These are phyloP conservation scores for Paecilomyces dactylethromorphus DNA, from an alignment of 2,329 filamentous ascomycete genomes.

Conservation along the genomic window DNA sequence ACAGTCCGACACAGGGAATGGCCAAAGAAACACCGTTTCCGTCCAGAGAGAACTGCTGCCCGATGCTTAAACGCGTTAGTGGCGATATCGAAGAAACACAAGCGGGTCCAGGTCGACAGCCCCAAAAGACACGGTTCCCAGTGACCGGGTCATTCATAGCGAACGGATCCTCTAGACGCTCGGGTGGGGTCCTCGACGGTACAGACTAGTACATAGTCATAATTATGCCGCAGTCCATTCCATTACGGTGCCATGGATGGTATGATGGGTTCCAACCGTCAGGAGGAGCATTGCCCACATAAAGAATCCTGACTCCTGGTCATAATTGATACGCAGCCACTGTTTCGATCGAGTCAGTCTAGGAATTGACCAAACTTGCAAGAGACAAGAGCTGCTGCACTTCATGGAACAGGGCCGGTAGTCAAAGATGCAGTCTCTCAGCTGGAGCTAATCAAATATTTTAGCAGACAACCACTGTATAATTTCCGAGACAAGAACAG, in stretches of 20 bases:
- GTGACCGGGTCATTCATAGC: not conserved
- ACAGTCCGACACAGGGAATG: not conserved
- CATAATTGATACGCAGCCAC: too few species aligned
- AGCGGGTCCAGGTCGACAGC: not conserved
- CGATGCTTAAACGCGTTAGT: not conserved
- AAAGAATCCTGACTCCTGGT: too few species aligned
- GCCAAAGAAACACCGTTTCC: not conserved
- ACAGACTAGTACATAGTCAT: not conserved
- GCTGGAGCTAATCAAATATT: too few species aligned
- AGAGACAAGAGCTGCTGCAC: not conserved
- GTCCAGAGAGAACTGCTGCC: not conserved
- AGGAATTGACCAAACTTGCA: not conserved
- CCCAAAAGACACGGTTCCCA: not conserved
- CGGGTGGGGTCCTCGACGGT: not conserved
- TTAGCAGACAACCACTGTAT: too few species aligned
- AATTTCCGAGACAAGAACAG: too few species aligned
- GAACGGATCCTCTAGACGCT: not conserved
- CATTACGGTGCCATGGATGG: not conserved
- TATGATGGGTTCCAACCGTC: not conserved
- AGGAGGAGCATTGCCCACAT: not conserved
- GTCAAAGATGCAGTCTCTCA: too few species aligned
- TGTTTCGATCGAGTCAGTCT: not conserved
- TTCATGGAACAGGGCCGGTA: not conserved
- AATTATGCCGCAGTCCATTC: not conserved
- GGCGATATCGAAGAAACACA: not conserved